phyloP scores from a whole-genome alignment of 192 early-diverging fungal genomes.

The Spizellomyces sp. region DNA sequence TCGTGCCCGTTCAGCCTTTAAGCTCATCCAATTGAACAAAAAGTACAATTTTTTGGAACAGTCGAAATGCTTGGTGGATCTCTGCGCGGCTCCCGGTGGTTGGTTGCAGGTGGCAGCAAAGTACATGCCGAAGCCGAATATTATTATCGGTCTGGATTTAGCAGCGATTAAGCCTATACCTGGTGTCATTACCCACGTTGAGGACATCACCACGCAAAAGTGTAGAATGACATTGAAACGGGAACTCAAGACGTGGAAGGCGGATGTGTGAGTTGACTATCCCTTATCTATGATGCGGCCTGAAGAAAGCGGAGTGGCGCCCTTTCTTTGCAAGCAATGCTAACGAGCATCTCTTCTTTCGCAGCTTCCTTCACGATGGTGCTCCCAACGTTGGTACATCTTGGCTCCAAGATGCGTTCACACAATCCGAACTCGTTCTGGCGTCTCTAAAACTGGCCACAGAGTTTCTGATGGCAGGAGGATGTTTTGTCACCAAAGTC shows the following conservation, averaged over 20 bases:
- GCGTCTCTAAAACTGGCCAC: conserved; percentile 91
- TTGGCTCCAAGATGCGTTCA: conserved; percentile 97
- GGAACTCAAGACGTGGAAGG: conserved; percentile 98
- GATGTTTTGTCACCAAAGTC: conserved; percentile 97
- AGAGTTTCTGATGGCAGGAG: conserved; percentile 89
- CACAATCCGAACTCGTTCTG: conserved; percentile 90
- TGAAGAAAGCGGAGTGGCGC: not conserved
- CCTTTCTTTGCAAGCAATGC: not conserved
- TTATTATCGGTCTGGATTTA: conserved; percentile 95
- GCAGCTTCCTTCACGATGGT: conserved; percentile 89
- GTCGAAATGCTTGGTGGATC: conserved; percentile 87
- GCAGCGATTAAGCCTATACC: conserved; percentile 95
- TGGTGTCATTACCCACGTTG: conserved; percentile 90
- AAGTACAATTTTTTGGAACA: conserved; percentile 96
- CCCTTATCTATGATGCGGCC: conserved; percentile 6
- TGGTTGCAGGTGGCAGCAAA: conserved; percentile 98
- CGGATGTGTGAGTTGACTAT: conserved; percentile 73
- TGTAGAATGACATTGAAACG: conserved; percentile 82
- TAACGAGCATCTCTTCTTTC: not conserved
- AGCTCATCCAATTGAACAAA: conserved; percentile 99
- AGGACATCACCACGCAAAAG: conserved; percentile 95
- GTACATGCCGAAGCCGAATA: conserved; percentile 95
- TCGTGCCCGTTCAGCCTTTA: conserved; percentile 98
- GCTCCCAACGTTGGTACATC: conserved; percentile 97
- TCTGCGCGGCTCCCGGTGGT: conserved; percentile 98